Conservation (phyloP, 208 protist genomes). For the Trypanosoma avium region DNA sequence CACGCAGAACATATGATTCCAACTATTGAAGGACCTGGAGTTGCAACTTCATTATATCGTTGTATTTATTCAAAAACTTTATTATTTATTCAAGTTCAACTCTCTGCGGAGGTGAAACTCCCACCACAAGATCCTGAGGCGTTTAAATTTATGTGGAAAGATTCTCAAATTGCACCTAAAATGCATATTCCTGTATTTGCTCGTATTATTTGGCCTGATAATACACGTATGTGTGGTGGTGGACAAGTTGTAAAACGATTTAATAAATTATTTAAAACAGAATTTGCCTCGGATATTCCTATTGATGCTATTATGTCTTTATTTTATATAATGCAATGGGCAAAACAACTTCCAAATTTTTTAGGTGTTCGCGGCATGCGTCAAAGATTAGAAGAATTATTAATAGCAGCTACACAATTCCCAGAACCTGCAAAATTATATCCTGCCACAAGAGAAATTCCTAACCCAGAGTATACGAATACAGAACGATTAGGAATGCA, state of each 20-base stretch:
- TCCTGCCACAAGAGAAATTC: conserved; percentile 84
- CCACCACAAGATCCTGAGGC: conserved; percentile 85
- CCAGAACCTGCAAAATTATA: conserved; percentile 54
- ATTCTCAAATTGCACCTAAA: conserved; percentile 78
- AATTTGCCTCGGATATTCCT: conserved; percentile 83
- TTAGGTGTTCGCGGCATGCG: conserved; percentile 82
- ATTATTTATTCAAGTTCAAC: conserved; percentile 79
- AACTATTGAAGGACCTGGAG: conserved; percentile 79
- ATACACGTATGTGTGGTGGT: conserved; percentile 65
- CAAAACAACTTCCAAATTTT: conserved; percentile 47
- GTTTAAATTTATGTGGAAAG: conserved; percentile 85
- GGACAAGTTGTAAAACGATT: conserved; percentile 64
- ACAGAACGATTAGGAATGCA: conserved; percentile 89
- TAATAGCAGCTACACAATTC: conserved; percentile 34
- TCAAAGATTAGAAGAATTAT: conserved; percentile 67
- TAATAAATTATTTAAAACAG: conserved; percentile 69
- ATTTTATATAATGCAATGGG: conserved; percentile 78
- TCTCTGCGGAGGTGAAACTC: conserved; percentile 90
- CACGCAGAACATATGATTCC: conserved; percentile 76
- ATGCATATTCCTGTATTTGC: conserved; percentile 88
- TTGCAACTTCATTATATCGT: conserved; percentile 81
- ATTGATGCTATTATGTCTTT: conserved; percentile 72
- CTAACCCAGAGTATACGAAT: conserved; percentile 86
- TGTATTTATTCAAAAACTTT: conserved; percentile 88
- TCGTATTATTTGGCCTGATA: conserved; percentile 82